A percentile compares a stretch with the other conserved stretches of the same genome.
Evolutionary conservation across 2,329 filamentous ascomycete species (phyloP).

Genomic region (Cytospora chrysosperma): DNA sequence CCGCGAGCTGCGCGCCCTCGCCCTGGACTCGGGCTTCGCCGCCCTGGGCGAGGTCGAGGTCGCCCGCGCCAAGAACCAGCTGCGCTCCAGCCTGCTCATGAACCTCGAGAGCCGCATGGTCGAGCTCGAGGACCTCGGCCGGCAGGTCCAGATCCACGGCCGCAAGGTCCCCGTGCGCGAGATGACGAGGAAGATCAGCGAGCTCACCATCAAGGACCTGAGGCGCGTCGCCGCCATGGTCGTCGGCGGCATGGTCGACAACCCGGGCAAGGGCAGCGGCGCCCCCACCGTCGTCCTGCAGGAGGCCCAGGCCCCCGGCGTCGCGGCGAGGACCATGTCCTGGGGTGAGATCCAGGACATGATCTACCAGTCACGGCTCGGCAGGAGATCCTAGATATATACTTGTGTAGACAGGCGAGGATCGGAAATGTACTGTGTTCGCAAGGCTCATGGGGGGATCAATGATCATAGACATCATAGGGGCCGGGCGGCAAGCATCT

Average conservation of each 20-base stretch:
- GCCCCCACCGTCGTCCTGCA: slow-evolving; percentile 93
- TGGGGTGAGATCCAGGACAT: slow-evolving; percentile 91
- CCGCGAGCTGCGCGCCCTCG: slow-evolving; percentile 77
- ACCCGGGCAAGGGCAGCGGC: slow-evolving; percentile 75
- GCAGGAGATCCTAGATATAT: slow-evolving; percentile 44
- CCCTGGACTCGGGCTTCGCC: slow-evolving; percentile 71
- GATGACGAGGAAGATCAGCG: slow-evolving; percentile 87
- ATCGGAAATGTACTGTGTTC: not conserved
- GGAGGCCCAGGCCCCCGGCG: slow-evolving; percentile 75
- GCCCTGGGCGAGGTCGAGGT: slow-evolving; percentile 76
- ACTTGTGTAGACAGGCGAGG: slow-evolving; percentile 7
- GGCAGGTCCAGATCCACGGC: slow-evolving; percentile 96
- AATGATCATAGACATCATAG: not conserved
- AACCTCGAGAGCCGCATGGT: slow-evolving; percentile 97
- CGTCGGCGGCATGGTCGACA: slow-evolving; percentile 73
- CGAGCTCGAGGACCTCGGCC: slow-evolving; percentile 90
- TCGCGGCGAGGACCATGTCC: slow-evolving; percentile 64
- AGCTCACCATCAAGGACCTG: slow-evolving; percentile 76
- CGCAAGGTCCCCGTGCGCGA: slow-evolving; percentile 87
- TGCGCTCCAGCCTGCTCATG: slow-evolving; percentile 88
- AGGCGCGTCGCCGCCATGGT: slow-evolving; percentile 77
- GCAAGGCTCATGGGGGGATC: not conserved
- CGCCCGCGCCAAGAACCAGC: slow-evolving; percentile 92
- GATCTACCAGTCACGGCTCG: slow-evolving; percentile 81
- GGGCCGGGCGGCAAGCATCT: not conserved